A percentile compares a stretch with the other conserved stretches of the same genome.
Conservation (phyloP, 2,329 filamentous ascomycete genomes). For the Elsinoe necatrix region DNA sequence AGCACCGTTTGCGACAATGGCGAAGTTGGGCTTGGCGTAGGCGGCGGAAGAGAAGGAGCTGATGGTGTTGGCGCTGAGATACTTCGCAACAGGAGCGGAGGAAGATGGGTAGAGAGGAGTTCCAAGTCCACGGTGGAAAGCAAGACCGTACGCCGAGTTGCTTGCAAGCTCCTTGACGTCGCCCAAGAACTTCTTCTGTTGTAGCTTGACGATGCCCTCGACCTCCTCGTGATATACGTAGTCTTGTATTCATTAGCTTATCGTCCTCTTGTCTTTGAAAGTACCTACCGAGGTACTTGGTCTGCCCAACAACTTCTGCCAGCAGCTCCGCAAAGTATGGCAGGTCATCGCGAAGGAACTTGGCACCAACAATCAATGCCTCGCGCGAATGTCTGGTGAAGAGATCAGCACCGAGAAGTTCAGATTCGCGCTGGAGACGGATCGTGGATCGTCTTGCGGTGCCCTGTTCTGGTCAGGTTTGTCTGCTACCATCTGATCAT, state of each 20-base stretch:
- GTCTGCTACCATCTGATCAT: constrained; percentile 8
- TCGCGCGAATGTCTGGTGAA: constrained; percentile 83
- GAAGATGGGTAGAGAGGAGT: constrained; percentile 64
- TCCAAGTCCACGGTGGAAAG: constrained; percentile 91
- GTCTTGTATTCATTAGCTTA: constrained; percentile 44
- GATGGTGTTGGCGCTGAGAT: constrained; percentile 68
- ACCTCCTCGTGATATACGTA: constrained; percentile 90
- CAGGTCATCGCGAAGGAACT: constrained; percentile 89
- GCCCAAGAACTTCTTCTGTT: constrained; percentile 63
- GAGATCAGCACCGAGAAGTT: constrained; percentile 89
- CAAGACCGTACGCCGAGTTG: constrained; percentile 75
- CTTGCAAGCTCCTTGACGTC: constrained; percentile 62
- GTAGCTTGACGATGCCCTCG: constrained; percentile 63
- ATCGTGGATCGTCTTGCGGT: constrained; percentile 81
- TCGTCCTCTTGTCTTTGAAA: constrained; percentile 16
- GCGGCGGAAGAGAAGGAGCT: constrained; percentile 67
- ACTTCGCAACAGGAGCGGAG: constrained; percentile 64
- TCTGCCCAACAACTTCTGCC: constrained; percentile 79
- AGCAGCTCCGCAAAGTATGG: constrained; percentile 96
- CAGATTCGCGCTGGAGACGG: constrained; percentile 87
- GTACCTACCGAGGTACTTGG: constrained; percentile 64
- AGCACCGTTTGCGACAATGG: constrained; percentile 82
- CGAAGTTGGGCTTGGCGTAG: constrained; percentile 85
- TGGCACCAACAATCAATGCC: constrained; percentile 83
- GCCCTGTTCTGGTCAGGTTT: constrained; percentile 47